Conservation (phyloP, 106 monocot genomes). For the Dioscorea dumetorum region DNA sequence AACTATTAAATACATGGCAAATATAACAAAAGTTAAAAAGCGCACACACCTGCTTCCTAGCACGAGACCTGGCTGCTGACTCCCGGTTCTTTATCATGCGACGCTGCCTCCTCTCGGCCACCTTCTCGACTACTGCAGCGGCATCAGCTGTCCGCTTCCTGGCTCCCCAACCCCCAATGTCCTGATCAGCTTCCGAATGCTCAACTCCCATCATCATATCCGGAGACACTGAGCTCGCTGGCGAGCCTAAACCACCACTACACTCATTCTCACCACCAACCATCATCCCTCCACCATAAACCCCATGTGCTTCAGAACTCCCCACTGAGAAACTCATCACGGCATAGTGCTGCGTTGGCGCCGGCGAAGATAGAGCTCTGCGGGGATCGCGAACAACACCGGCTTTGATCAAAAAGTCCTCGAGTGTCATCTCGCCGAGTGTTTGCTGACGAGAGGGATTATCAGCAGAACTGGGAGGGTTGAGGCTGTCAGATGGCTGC, state of each 20-base stretch:
- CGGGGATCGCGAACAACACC: conserved; percentile 19
- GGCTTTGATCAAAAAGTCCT: conserved; percentile 39
- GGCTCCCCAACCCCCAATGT: not conserved
- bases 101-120: conserved; percentile 54
- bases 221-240: conserved; percentile 30
- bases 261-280: not conserved
- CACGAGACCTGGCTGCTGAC: conserved; percentile 68
- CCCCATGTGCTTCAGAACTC: conserved; percentile 5
- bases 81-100: conserved; percentile 71
- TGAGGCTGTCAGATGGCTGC: not conserved
- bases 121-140: conserved; percentile 32
- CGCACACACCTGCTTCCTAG: conserved; percentile 46
- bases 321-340: not conserved
- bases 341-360: not conserved
- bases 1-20: no score
- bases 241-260: conserved; percentile 4
- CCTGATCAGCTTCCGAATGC: not conserved
- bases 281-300: not conserved
- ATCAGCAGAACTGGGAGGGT: not conserved
- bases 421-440: conserved; percentile 40
- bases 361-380: no score
- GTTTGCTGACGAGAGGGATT: conserved; percentile 10
- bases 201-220: conserved; percentile 18
- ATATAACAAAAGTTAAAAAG: no score
- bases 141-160: conserved; percentile 17